Conservation (phyloP, 2,329 filamentous ascomycete species). For the Penicillium sp. region DNA sequence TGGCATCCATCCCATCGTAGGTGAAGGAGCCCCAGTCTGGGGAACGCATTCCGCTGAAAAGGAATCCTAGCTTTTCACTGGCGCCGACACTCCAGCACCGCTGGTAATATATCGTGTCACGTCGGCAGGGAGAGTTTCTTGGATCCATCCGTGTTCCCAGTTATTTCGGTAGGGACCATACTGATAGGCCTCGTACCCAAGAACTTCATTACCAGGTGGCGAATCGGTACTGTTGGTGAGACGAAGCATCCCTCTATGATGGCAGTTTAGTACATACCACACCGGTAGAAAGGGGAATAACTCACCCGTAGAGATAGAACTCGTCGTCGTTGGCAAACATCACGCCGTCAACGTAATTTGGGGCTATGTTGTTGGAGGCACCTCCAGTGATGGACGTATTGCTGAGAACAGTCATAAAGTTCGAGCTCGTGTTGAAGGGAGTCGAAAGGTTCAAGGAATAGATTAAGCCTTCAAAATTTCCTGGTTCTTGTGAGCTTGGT, state of each 20-base stretch:
- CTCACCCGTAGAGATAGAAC: slow-evolving; percentile 59
- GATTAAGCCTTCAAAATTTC: slow-evolving; percentile 7
- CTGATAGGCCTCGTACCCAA: slow-evolving; percentile 47
- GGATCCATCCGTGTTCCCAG: slow-evolving; percentile 37
- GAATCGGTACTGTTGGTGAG: slow-evolving; percentile 33
- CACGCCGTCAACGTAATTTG: slow-evolving; percentile 57
- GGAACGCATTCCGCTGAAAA: slow-evolving; percentile 61
- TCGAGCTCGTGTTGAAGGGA: slow-evolving; percentile 12
- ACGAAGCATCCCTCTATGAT: slow-evolving; percentile 44
- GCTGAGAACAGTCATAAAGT: slow-evolving; percentile 10
- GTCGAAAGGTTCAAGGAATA: slow-evolving; percentile 15
- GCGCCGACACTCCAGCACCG: slow-evolving; percentile 59
- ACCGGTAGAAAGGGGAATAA: not conserved
- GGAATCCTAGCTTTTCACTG: slow-evolving; percentile 66
- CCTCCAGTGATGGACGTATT: slow-evolving; percentile 36
- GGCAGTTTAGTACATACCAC: not conserved
- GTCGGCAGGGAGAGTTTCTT: slow-evolving; percentile 38
- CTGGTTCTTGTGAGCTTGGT: slow-evolving; percentile 5
- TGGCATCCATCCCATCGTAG: slow-evolving; percentile 29
- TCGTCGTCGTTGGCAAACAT: slow-evolving; percentile 62
- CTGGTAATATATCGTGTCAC: slow-evolving; percentile 60
- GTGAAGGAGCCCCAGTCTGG: slow-evolving; percentile 49
- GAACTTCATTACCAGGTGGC: slow-evolving; percentile 44
- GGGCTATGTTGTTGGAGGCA: slow-evolving; percentile 28
- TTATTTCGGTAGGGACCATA: slow-evolving; percentile 48